Conservation (phyloP, 768 basidiomycete genomes). For the Exsudoporus frostii region DNA sequence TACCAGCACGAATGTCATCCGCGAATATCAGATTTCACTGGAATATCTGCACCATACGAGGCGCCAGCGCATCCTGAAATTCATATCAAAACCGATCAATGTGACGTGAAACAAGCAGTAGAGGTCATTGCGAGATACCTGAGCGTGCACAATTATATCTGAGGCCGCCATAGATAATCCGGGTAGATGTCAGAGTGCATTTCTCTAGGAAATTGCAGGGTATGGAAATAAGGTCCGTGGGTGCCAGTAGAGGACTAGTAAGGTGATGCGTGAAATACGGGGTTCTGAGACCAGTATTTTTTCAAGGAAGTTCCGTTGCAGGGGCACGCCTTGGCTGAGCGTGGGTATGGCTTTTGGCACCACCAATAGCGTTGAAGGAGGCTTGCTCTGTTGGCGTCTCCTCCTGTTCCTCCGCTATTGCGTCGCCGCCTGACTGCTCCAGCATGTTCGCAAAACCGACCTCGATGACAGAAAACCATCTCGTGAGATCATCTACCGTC, state of each 20-base stretch:
- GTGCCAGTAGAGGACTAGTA: conserved; percentile 20
- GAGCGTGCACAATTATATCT: conserved; percentile 57
- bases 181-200: conserved; percentile 9
- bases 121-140: conserved; percentile 79
- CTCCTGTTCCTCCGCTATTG: conserved; percentile 67
- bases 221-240: conserved; percentile 7
- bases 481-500: conserved; percentile 70
- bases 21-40: conserved; percentile 82
- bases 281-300: background rate
- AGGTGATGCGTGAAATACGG: conserved; percentile 6
- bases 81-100: conserved; percentile 85
- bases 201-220: conserved; percentile 12
- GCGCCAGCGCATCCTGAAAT: conserved; percentile 82
- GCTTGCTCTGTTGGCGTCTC: conserved; percentile 30
- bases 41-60: conserved; percentile 96
- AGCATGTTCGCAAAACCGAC: conserved; percentile 66
- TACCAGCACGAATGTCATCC: conserved; percentile 4
- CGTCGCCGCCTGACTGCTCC: conserved; percentile 47
- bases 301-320: conserved; percentile 21
- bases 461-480: conserved; percentile 76
- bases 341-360: conserved; percentile 7
- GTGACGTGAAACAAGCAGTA: conserved; percentile 75
- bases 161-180: conserved; percentile 18
- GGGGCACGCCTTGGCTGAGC: conserved; percentile 9
- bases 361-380: conserved; percentile 5